Evolutionary conservation across 495 filamentous ascomycete species (phyloP).

Genomic region (Letharia lupina): DNA sequence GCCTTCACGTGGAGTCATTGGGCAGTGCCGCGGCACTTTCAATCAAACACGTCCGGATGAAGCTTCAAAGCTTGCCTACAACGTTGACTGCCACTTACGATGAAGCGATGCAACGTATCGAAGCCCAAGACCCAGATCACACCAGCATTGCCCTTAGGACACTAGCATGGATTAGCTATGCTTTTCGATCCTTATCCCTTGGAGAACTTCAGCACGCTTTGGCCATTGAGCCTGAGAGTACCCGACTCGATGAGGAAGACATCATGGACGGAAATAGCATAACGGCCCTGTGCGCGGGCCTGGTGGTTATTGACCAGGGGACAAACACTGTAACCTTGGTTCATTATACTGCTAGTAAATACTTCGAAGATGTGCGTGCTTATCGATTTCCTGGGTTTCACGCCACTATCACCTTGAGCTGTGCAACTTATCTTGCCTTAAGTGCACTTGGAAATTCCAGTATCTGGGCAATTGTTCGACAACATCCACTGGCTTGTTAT

Average conservation of each 20-base stretch:
- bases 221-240: constrained; percentile 9
- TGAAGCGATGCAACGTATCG: constrained; percentile 24
- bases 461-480: no score
- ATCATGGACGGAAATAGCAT: constrained; percentile 34
- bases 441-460: no score
- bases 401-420: no score
- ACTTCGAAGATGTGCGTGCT: no score
- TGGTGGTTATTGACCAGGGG: constrained; percentile 41
- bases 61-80: constrained; percentile 8
- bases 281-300: constrained; percentile 40
- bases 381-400: no score
- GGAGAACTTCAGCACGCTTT: constrained; percentile 15
- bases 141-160: constrained; percentile 6
- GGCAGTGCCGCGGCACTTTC: not conserved
- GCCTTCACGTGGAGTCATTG: constrained; percentile 18
- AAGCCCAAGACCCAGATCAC: constrained; percentile 17
- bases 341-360: no score
- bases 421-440: no score
- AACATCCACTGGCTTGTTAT: not conserved
- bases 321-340: no score
- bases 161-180: constrained; percentile 21
- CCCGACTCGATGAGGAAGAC: constrained; percentile 33
- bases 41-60: not conserved
- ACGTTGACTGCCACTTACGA: constrained; percentile 21
- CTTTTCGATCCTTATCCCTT: constrained; percentile 15